These are phyloP conservation scores for Scheffersomyces stipitis DNA, from an alignment of 805 yeast species.

Conservation along the genomic window DNA sequence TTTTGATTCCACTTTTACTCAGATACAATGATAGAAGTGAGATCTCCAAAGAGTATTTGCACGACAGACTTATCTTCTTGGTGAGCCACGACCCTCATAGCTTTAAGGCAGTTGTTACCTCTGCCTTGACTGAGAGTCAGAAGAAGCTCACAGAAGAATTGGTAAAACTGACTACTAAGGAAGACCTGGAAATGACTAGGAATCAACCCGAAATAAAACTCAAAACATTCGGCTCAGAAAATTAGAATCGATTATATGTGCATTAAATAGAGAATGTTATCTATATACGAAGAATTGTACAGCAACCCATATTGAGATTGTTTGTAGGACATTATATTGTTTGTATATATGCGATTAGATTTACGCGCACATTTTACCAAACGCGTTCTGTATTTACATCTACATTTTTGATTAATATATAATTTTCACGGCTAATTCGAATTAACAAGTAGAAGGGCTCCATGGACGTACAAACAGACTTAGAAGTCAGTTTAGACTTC, in stretches of 20 bases:
- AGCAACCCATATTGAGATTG: too few species aligned
- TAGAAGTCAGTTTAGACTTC: constrained; percentile 11
- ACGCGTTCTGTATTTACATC: neutral
- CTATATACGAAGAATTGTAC: too few species aligned
- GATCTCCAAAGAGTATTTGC: constrained; percentile 38
- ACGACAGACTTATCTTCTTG: constrained; percentile 47
- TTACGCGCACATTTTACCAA: neutral
- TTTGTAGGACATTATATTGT: too few species aligned
- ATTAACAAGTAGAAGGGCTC: neutral
- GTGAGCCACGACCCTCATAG: constrained; percentile 42
- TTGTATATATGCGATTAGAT: too few species aligned
- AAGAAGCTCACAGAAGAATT: constrained; percentile 41
- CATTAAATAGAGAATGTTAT: too few species aligned
- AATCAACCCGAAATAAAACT: constrained; percentile 41
- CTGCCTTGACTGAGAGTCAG: constrained; percentile 39
- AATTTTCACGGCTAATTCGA: neutral
- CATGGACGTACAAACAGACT: too few species aligned
- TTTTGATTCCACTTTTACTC: constrained; percentile 40
- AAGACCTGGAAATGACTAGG: constrained; percentile 9
- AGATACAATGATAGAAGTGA: constrained; percentile 17
- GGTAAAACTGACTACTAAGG: constrained; percentile 27
- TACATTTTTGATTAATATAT: neutral
- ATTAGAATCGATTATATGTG: neutral
- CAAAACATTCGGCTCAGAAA: constrained; percentile 43
- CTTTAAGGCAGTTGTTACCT: constrained; percentile 50